Conservation (phyloP, 148 eudicot genomes). For the Dysphania ambrosioides region DNA sequence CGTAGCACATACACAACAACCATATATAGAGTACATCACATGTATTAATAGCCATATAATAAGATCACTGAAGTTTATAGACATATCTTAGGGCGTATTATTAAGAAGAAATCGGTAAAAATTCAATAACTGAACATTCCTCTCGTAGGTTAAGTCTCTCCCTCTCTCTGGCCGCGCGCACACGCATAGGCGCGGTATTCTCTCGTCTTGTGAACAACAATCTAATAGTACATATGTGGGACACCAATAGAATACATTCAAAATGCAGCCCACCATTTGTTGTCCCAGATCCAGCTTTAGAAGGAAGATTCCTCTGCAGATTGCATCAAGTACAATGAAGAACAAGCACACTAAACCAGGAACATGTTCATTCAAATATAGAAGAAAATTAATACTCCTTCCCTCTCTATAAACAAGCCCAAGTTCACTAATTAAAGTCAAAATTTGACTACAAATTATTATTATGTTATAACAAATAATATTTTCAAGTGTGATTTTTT, state of each 20-base stretch:
- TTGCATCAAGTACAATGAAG: conserved; percentile 17
- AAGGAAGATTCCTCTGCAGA: conserved; percentile 81
- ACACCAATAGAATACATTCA: no score
- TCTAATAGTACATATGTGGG: conserved; percentile 23
- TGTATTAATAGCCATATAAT: conserved; percentile 2
- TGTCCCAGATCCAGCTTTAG: conserved; percentile 63
- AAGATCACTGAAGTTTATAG: not conserved
- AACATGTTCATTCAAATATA: not conserved
- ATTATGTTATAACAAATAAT: no score
- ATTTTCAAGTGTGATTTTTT: no score
- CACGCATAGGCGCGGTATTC: conserved; percentile 13
- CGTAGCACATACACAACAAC: not conserved
- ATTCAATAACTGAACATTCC: conserved; percentile 9
- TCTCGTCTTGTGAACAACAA: conserved; percentile 33
- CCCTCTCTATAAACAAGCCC: no score
- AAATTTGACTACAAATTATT: no score
- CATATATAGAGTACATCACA: not conserved
- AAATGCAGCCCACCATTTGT: conserved; percentile 91
- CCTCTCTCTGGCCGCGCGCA: conserved; percentile 12
- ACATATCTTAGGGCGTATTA: conserved; percentile 20
- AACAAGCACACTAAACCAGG: conserved; percentile 9
- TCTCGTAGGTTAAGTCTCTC: conserved; percentile 22
- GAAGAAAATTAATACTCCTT: no score
- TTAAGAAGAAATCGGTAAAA: conserved; percentile 19
- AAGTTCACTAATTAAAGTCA: no score